Evolutionary conservation across 202 grass and related monocot species (phyloP).

Genomic region (Elaeis oleifera): DNA sequence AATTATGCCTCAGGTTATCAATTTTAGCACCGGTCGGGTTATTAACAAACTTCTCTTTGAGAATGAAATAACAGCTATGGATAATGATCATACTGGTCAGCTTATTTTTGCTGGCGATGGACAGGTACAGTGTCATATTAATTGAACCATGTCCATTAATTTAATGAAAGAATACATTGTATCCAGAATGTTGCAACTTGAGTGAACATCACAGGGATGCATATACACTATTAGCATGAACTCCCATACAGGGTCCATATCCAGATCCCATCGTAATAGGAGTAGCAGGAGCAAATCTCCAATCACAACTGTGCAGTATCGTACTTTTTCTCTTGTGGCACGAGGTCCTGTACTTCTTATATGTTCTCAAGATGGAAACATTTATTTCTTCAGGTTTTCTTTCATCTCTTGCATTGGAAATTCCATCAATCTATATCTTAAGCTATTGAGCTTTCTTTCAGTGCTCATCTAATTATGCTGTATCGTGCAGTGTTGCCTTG

Average conservation of each 20-base stretch:
- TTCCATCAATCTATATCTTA: no score
- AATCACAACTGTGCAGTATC: conserved; percentile 76
- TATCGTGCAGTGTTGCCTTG: conserved; percentile 47
- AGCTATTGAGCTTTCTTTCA: no score
- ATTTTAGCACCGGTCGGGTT: conserved; percentile 96
- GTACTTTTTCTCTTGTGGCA: conserved; percentile 81
- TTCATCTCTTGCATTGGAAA: neutral
- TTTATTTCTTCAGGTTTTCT: conserved; percentile 89
- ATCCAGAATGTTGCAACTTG: neutral
- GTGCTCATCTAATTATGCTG: conserved; percentile 16
- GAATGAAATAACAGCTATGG: conserved; percentile 81
- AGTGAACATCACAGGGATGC: conserved; percentile 54
- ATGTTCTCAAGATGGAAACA: conserved; percentile 86
- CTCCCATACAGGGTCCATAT: conserved; percentile 75
- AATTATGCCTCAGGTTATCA: conserved; percentile 53
- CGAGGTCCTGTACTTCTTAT: conserved; percentile 79
- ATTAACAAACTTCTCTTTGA: conserved; percentile 88
- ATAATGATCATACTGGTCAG: conserved; percentile 89
- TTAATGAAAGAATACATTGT: neutral
- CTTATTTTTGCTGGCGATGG: conserved; percentile 88
- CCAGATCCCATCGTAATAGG: conserved; percentile 76
- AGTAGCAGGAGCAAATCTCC: conserved; percentile 71
- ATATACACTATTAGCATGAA: conserved; percentile 76
- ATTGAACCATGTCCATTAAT: neutral
- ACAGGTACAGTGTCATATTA: conserved; percentile 50